These are phyloP conservation scores for Circinella umbellata DNA, from an alignment of 371 early-diverging fungal genomes.

Conservation along the genomic window DNA sequence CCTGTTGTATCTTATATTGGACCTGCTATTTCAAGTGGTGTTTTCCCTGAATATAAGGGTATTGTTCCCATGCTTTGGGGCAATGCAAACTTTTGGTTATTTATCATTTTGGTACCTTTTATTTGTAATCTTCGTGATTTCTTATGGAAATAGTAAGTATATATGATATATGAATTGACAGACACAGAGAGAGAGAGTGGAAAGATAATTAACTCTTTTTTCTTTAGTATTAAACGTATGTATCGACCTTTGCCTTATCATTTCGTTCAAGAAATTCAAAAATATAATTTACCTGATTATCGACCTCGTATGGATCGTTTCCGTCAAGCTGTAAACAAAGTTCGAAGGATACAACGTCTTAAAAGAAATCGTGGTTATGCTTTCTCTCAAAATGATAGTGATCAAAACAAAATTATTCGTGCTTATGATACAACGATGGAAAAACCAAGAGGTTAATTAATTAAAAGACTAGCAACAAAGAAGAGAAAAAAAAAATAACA, in stretches of 20 bases:
- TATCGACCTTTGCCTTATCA: slow-evolving; percentile 86
- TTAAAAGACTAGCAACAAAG: no score
- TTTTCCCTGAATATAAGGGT: slow-evolving; percentile 80
- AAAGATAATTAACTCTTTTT: background rate
- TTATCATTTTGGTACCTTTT: slow-evolving; percentile 80
- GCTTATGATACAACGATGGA: slow-evolving; percentile 95
- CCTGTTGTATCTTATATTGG: slow-evolving; percentile 86
- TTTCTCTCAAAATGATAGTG: slow-evolving; percentile 96
- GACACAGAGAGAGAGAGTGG: no score
- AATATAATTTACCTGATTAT: slow-evolving; percentile 98
- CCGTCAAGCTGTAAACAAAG: slow-evolving; percentile 96
- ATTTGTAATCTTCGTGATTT: slow-evolving; percentile 87
- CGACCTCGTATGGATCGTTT: slow-evolving; percentile 96
- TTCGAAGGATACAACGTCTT: slow-evolving; percentile 89
- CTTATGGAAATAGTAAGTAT: slow-evolving; percentile 89
- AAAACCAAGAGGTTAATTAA: slow-evolving; percentile 79
- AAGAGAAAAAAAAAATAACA: no score
- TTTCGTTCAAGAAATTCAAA: slow-evolving; percentile 97
- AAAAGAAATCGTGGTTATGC: slow-evolving; percentile 96
- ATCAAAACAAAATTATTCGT: slow-evolving; percentile 92
- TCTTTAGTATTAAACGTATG: slow-evolving; percentile 74
- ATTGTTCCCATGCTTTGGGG: slow-evolving; percentile 78
- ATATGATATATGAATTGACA: no score
- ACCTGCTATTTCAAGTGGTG: slow-evolving; percentile 71
- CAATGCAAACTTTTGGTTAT: slow-evolving; percentile 87